Base-by-base conservation (phyloP, 1,284 basidiomycete genomes). In the Golubevia sp. region DNA sequence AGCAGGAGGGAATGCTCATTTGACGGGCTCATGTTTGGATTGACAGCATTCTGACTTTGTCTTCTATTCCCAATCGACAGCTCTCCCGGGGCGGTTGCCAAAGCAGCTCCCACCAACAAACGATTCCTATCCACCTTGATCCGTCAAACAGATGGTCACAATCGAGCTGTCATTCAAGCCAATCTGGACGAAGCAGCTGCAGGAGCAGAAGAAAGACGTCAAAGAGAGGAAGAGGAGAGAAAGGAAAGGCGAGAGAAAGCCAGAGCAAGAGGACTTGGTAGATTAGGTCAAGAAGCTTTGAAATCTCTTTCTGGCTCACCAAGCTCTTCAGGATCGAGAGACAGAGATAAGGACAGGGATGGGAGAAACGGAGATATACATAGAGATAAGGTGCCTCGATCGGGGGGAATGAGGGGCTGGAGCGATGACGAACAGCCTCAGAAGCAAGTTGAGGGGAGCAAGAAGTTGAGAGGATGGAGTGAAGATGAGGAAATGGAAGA, bases 121-220 rank as follows among this genome's bases (percentile, higher is more conserved):
- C 53, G 61, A 1, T 74, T 76, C 55, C 59, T 76, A 2, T 48
- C 61, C 2, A 62, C 61, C 1, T 58, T 76, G 18, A 63, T 76
- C 0, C 48, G 61, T 0, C 68, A 68, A 52, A 73, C 73, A 7
- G 65, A 76, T 23, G 66, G 72, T 5, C 74, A 76, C 55, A 76
- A 76, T 54, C 53, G 60, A 18, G 62, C 61, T 2, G 34, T 74
- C 38, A 44, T 44, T 44, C 38, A 44, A 44, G 38, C 38, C 11
- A 44, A 44, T 18, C 38, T 44, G 18, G 27, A 24, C 65, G 5
- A 59, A 68, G n/a, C 64, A 60, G 62, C 69, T 25, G 52, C 44
- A 11, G 25, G 25, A 64, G 55, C 38, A 44, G 50, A 50, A 58
- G 30, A 21, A 49, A 34, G 18, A 25, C 8, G n/a, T 7, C 48